phyloP scores from a whole-genome alignment of 768 basidiomycete species.

The Dictyophora rubrovolvata region DNA sequence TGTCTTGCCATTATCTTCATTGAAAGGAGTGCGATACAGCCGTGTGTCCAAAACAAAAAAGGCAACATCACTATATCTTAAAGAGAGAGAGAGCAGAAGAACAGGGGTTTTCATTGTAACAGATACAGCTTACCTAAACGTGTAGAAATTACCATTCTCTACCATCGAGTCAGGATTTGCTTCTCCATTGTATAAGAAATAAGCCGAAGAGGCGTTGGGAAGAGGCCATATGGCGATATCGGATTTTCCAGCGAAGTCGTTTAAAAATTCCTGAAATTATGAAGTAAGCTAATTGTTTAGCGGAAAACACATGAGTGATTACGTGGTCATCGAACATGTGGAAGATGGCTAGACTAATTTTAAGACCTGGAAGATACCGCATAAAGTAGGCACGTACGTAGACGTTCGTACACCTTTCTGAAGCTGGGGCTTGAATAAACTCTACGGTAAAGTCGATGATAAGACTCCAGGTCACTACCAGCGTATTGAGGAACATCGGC shows the following conservation, averaged over 20 bases:
- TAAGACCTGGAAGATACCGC: not conserved
- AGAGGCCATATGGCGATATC: constrained; percentile 46
- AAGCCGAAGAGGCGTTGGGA: constrained; percentile 49
- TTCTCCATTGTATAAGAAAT: constrained; percentile 49
- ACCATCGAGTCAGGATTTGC: constrained; percentile 48
- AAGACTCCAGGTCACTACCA: constrained; percentile 48
- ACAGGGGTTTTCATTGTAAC: not conserved
- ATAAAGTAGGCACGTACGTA: constrained; percentile 40
- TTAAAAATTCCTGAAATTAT: constrained; percentile 36
- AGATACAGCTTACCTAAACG: constrained; percentile 29
- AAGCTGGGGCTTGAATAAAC: constrained; percentile 57
- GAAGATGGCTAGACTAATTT: constrained; percentile 40
- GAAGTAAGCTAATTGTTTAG: not conserved
- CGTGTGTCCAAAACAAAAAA: constrained; percentile 77
- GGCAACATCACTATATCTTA: constrained; percentile 50
- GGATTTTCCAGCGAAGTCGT: constrained; percentile 53
- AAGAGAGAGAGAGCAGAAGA: not conserved
- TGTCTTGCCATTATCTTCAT: constrained; percentile 26
- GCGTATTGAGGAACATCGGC: constrained; percentile 59
- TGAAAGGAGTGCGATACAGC: constrained; percentile 35
- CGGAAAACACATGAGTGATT: not conserved
- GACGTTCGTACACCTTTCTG: constrained; percentile 53
- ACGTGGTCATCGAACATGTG: constrained; percentile 69
- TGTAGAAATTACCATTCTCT: constrained; percentile 41
- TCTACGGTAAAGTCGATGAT: constrained; percentile 55